Percentiles rank a stretch among this genome's conserved stretches.
Evolutionary conservation across 1,139 yeast species (phyloP).

Genomic region (Candida sp.): DNA sequence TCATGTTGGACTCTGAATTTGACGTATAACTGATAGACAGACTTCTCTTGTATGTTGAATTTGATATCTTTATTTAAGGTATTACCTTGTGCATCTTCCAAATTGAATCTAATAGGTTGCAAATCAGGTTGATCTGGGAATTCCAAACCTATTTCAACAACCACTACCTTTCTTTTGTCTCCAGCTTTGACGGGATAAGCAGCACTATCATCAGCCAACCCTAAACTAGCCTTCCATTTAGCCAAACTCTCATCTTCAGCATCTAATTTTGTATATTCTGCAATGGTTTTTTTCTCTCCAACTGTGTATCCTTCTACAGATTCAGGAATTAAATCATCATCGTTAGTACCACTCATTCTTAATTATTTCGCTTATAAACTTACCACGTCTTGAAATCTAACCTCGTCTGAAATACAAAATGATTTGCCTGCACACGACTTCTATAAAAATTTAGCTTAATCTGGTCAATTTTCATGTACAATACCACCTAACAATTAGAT

Average conservation of each 20-base stretch:
- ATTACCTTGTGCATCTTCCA: slow-evolving; percentile 54
- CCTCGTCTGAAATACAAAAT: neutral
- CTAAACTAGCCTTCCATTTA: slow-evolving; percentile 91
- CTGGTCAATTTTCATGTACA: neutral
- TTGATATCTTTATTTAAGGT: slow-evolving; percentile 52
- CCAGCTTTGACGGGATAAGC: slow-evolving; percentile 67
- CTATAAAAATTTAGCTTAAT: neutral
- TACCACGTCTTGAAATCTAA: neutral
- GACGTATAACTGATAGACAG: slow-evolving; percentile 69
- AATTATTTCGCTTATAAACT: neutral
- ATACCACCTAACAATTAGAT: neutral
- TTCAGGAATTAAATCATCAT: slow-evolving; percentile 65
- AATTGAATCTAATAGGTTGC: slow-evolving; percentile 58
- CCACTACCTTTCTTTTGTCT: slow-evolving; percentile 75
- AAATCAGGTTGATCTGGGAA: slow-evolving; percentile 58
- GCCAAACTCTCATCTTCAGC: slow-evolving; percentile 90
- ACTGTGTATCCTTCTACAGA: slow-evolving; percentile 69
- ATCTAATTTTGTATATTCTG: slow-evolving; percentile 79
- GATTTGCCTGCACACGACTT: neutral
- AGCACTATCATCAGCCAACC: slow-evolving; percentile 52
- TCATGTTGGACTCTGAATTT: slow-evolving; percentile 88
- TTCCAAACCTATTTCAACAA: slow-evolving; percentile 69
- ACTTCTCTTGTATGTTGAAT: slow-evolving; percentile 74
- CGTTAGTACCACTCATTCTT: slow-evolving; percentile 11
- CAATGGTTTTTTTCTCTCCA: slow-evolving; percentile 81